Percentiles rank a stretch among this genome's conserved stretches.
phyloP scores from a whole-genome alignment of 768 basidiomycete genomes.

The Phaffia tasmanica region DNA sequence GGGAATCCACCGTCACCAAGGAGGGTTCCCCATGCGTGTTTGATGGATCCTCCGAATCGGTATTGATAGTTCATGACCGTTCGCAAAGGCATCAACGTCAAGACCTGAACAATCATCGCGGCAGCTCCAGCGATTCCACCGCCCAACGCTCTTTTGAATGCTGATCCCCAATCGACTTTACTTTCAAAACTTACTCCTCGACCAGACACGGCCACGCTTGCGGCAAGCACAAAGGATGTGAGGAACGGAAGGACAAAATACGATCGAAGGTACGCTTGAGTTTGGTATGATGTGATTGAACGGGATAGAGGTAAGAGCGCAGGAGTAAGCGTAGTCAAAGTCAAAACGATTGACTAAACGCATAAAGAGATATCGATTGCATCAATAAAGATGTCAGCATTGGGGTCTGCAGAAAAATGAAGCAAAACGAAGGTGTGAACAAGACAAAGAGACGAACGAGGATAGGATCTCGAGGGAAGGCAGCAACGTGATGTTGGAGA shows the following conservation, averaged over 20 bases:
- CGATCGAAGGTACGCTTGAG: slow-evolving; percentile 10
- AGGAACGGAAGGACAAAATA: slow-evolving; percentile 18
- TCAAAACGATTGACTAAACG: slow-evolving; percentile 5
- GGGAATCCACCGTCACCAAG: slow-evolving; percentile 67
- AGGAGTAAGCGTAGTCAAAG: slow-evolving; percentile 11
- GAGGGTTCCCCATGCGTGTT: slow-evolving; percentile 54
- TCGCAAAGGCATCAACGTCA: slow-evolving; percentile 75
- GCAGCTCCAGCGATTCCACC: slow-evolving; percentile 77
- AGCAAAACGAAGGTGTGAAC: neutral
- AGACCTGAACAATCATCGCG: slow-evolving; percentile 91
- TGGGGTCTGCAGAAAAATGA: neutral
- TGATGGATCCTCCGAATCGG: slow-evolving; percentile 62
- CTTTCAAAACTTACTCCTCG: slow-evolving; percentile 25
- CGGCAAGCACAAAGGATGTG: slow-evolving; percentile 17
- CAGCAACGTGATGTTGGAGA: neutral
- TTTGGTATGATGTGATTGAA: slow-evolving; percentile 11
- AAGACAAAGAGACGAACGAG: slow-evolving; percentile 2
- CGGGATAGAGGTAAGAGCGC: slow-evolving; percentile 5
- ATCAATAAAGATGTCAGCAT: neutral
- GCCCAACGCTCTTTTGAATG: slow-evolving; percentile 71
- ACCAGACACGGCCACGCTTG: slow-evolving; percentile 19
- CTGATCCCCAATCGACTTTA: slow-evolving; percentile 68
- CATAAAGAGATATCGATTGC: neutral
- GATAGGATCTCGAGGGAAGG: slow-evolving; percentile 4
- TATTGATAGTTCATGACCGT: slow-evolving; percentile 87